phyloP scores from a whole-genome alignment of 768 basidiomycete genomes.

The Tylopilus cervinicoccineus region DNA sequence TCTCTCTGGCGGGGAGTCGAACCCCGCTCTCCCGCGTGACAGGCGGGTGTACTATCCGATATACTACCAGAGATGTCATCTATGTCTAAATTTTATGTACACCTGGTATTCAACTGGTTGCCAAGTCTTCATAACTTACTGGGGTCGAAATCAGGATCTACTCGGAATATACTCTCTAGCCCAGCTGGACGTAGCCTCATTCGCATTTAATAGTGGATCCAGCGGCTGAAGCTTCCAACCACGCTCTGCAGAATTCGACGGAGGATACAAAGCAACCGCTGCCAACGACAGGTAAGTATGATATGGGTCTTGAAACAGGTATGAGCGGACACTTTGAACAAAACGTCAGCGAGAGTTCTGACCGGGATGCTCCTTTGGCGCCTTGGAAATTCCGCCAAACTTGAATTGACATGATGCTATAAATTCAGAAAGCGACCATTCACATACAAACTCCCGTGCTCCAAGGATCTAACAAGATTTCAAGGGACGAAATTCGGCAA shows the following conservation, averaged over 20 bases:
- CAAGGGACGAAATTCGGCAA: background rate
- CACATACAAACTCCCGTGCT: slow-evolving; percentile 53
- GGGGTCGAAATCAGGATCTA: slow-evolving; percentile 12
- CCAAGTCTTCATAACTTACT: background rate
- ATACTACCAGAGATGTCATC: slow-evolving; percentile 40
- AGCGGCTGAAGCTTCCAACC: slow-evolving; percentile 59
- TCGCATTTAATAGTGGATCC: slow-evolving; percentile 72
- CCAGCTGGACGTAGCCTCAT: slow-evolving; percentile 62
- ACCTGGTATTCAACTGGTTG: background rate
- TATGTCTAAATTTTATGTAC: rapidly evolving
- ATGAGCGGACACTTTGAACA: slow-evolving; percentile 7
- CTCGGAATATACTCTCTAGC: slow-evolving; percentile 52
- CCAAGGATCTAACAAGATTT: slow-evolving; percentile 59
- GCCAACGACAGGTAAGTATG: slow-evolving; percentile 93
- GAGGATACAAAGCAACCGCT: slow-evolving; percentile 65
- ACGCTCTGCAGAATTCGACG: slow-evolving; percentile 26
- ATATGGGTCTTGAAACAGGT: slow-evolving; percentile 69
- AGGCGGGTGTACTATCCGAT: slow-evolving; percentile 52
- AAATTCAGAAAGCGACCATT: slow-evolving; percentile 54
- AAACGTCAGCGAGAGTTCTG: slow-evolving; percentile 7
- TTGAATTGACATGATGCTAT: slow-evolving; percentile 78
- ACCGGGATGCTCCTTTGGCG: slow-evolving; percentile 80
- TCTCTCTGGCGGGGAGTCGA: slow-evolving; percentile 46
- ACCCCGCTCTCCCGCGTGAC: slow-evolving; percentile 46
- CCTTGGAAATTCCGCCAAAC: slow-evolving; percentile 86